phyloP scores from a whole-genome alignment of 2,329 filamentous ascomycete genomes.

The Gaeumannomyces tritici region DNA sequence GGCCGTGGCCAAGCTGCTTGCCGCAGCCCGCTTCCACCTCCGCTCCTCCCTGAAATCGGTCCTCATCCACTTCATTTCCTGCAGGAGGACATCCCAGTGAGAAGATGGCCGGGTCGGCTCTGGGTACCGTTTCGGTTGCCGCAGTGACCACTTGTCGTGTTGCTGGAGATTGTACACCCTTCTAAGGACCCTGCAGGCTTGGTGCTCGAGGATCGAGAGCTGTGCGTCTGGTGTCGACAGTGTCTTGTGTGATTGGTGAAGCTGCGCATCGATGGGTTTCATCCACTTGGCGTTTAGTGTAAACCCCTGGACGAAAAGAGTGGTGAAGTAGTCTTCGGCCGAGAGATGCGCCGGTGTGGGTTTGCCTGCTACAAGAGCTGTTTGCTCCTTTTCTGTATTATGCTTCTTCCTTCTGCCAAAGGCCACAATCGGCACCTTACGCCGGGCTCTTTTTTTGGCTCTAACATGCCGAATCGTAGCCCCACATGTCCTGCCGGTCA shows the following conservation, averaged over 20 bases:
- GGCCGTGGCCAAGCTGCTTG: slow-evolving; percentile 68
- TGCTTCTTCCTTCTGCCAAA: slow-evolving; percentile 38
- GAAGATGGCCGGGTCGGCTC: slow-evolving; percentile 70
- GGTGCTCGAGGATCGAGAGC: slow-evolving; percentile 73
- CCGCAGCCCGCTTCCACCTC: slow-evolving; percentile 83
- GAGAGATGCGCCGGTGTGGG: slow-evolving; percentile 38
- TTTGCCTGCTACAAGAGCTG: slow-evolving; percentile 20
- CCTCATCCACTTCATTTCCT: slow-evolving; percentile 97
- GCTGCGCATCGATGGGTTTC: slow-evolving; percentile 58
- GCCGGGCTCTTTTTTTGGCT: slow-evolving; percentile 6
- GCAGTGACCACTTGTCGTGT: slow-evolving; percentile 82
- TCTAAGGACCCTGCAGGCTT: slow-evolving; percentile 77
- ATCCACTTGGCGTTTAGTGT: slow-evolving; percentile 47
- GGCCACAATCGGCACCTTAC: slow-evolving; percentile 9
- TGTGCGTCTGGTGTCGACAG: slow-evolving; percentile 78
- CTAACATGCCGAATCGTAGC: background rate
- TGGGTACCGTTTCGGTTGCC: slow-evolving; percentile 74
- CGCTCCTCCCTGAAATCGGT: slow-evolving; percentile 91
- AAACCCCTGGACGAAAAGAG: slow-evolving; percentile 50
- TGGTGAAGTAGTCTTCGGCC: slow-evolving; percentile 55
- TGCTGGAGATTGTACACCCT: slow-evolving; percentile 87
- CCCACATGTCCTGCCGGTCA: background rate
- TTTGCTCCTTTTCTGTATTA: background rate
- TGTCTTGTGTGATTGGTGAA: slow-evolving; percentile 81
- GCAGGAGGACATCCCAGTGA: slow-evolving; percentile 78